Evolutionary conservation across 75 land plant genomes (phyloP).

Genomic region (Picea glauca): DNA sequence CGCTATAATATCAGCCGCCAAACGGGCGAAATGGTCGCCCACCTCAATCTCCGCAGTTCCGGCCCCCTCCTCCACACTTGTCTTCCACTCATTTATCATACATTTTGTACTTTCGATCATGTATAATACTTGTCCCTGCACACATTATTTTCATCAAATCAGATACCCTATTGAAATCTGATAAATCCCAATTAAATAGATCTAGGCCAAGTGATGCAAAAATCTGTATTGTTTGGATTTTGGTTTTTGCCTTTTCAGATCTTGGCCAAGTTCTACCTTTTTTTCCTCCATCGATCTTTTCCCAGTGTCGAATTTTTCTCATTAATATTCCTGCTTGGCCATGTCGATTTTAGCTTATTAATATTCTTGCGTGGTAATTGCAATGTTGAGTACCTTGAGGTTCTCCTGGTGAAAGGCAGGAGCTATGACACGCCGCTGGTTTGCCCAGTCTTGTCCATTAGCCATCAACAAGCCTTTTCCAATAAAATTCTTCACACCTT

Average conservation of each 20-base stretch:
- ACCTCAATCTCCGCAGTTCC: conserved; percentile 18
- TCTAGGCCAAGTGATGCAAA: neutral
- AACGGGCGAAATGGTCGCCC: neutral
- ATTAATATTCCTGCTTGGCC: no score
- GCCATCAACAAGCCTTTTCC: conserved; percentile 19
- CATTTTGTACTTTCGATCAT: conserved; percentile 18
- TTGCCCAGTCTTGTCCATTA: conserved; percentile 21
- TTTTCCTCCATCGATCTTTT: no score
- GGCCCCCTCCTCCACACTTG: neutral
- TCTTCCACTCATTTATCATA: conserved; percentile 11
- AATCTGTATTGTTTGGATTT: neutral
- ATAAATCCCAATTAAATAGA: neutral
- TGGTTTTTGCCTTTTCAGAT: no score
- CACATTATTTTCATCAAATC: neutral
- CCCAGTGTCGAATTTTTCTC: no score
- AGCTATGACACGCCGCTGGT: conserved; percentile 17
- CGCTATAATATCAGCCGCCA: conserved; percentile 15
- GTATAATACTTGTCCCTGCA: conserved; percentile 15
- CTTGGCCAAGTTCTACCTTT: no score
- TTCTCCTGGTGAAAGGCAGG: conserved; percentile 25
- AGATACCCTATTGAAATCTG: neutral
- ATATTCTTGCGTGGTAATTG: neutral
- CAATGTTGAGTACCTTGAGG: conserved; percentile 14
- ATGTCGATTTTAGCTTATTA: no score
- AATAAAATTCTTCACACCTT: conserved; percentile 14